These are phyloP conservation scores for Pythium aristosporum DNA, from an alignment of 352 stramenopile species.

Conservation along the genomic window DNA sequence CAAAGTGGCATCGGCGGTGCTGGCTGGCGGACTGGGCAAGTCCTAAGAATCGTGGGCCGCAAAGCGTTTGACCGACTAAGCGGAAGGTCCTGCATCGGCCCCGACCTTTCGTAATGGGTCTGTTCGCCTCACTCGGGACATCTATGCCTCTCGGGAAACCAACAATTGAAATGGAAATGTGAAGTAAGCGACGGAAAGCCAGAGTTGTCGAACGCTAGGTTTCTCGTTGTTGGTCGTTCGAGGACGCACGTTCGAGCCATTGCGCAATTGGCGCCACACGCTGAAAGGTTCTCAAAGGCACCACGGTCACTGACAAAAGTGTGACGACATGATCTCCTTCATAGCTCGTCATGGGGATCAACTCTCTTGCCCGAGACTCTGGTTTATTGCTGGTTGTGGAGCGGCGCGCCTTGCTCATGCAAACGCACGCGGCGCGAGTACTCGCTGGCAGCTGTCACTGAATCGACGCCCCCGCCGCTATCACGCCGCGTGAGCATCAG, in stretches of 20 bases:
- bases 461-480: no score
- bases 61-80: background rate
- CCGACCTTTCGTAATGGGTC: background rate
- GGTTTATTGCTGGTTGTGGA: no score
- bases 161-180: slow-evolving; percentile 8
- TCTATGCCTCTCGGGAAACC: background rate
- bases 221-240: slow-evolving; percentile 16
- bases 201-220: background rate
- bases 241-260: slow-evolving; percentile 23
- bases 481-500: no score
- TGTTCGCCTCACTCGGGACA: background rate
- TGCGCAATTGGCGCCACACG: slow-evolving; percentile 15
- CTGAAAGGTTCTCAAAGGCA: slow-evolving; percentile 37
- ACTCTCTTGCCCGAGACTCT: no score
- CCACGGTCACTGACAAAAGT: no score
- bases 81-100: background rate
- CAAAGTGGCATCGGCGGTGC: slow-evolving; percentile 58
- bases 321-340: no score
- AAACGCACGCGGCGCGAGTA: no score
- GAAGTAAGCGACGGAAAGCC: background rate
- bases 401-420: no score
- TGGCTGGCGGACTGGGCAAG: slow-evolving; percentile 44
- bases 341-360: no score
- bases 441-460: no score
- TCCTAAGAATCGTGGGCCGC: slow-evolving; percentile 24